Conservation (phyloP, 352 stramenopile species). For the Blastocystis sp. region DNA sequence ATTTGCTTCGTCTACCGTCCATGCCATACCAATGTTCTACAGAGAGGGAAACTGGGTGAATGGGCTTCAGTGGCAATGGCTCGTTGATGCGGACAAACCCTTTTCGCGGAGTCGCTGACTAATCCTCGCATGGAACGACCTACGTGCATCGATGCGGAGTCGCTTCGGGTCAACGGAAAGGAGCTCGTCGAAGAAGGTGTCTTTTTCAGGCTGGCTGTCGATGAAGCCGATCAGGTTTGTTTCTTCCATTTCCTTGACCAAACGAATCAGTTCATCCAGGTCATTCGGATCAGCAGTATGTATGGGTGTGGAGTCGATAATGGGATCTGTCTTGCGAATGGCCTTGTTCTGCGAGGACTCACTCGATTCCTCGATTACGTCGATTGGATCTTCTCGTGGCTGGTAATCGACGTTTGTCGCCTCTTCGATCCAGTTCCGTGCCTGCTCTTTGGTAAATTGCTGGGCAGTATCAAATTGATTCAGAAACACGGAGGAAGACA, state of each 20-base stretch:
- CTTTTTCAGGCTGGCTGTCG: background rate
- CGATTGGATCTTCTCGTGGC: background rate
- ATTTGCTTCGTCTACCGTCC: background rate
- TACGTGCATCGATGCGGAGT: background rate
- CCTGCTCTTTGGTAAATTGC: too few species aligned
- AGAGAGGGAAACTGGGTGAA: background rate
- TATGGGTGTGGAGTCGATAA: background rate
- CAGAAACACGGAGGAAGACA: background rate
- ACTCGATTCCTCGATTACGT: background rate
- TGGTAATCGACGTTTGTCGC: too few species aligned
- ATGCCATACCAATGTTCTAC: background rate
- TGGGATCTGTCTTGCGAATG: background rate
- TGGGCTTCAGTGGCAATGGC: background rate
- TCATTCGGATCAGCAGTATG: background rate
- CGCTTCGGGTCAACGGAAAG: background rate
- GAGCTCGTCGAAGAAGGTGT: background rate
- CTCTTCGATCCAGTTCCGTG: too few species aligned
- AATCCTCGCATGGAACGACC: too few species aligned
- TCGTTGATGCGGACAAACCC: background rate
- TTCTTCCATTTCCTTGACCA: background rate
- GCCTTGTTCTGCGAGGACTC: background rate
- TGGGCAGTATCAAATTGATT: too few species aligned
- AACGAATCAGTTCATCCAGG: background rate
- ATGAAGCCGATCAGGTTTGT: background rate
- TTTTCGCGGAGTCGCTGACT: background rate